Base-by-base conservation (phyloP, 2,329 filamentous ascomycete genomes). In the Microdochium trichocladiopsis region DNA sequence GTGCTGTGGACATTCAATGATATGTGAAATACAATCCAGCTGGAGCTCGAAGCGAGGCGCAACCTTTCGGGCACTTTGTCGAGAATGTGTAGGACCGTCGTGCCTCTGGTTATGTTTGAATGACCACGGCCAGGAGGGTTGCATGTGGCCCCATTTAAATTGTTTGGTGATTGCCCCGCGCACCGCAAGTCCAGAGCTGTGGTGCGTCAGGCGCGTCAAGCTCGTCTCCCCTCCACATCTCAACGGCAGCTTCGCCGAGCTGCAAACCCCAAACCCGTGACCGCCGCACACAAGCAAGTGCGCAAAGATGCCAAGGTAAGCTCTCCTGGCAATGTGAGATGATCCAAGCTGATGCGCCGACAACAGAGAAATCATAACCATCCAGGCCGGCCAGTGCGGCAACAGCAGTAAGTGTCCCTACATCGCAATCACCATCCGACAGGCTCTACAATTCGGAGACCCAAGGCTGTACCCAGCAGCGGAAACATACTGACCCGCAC, bases 371-470 rank as follows among this genome's bases (percentile, higher is more conserved):
- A 99, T 99, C 65, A 99, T 99, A 72, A 99, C 95, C 57, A 88
- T 99, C 64, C 94, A 99, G 75, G 93, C 95, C 59, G 94, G 94
- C 81, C 94, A 97, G 74, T 97, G 94, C 80, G 94, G 93, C 82
- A 97, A 97, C 76, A 96, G 92, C 83, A 93, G 92, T 96, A 69
- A 78, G 89, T 88, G 57, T 58, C 53, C 59, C 54, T 52, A 56
- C 51, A 54, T 37, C 53, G 53, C 56, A 52, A 53, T 53, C 52
- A 51, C 52, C 23, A 16, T 57, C 55, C 45, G 49, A 28, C 48
- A 45, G 28, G 47, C 48, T 51, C 50, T 28, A 41, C 28, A n/a
- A 33, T 22, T 24, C 12, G 22, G 10, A 23, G 52, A 3, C 25
- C 12, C 48, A 22, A 33, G 2, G 5, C 21, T 43, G 12, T 57